Conservation (phyloP, 2,329 filamentous ascomycete species). For the Neoascochyta sp. region DNA sequence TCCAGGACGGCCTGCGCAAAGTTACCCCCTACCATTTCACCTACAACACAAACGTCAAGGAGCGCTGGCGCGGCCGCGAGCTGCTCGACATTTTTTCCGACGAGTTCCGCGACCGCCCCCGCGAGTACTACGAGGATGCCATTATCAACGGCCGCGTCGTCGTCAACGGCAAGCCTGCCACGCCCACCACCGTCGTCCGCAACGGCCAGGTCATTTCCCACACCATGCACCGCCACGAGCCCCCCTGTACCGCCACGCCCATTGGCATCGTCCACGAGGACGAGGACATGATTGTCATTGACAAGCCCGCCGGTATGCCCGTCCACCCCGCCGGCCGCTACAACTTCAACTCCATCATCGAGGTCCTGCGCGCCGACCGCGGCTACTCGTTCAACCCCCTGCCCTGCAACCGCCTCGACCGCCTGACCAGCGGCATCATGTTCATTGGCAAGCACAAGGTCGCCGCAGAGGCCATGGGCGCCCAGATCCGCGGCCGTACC, state of each 20-base stretch:
- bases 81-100: conserved; percentile 84
- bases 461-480: conserved; percentile 72
- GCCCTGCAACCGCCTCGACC: conserved; percentile 89
- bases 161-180: conserved; percentile 71
- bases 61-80: conserved; percentile 80
- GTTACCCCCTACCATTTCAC: conserved; percentile 87
- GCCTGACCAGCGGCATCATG: conserved; percentile 95
- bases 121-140: conserved; percentile 78
- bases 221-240: conserved; percentile 92
- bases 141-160: conserved; percentile 76
- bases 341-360: conserved; percentile 89
- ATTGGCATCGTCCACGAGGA: conserved; percentile 87
- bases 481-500: conserved; percentile 72
- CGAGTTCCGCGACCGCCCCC: conserved; percentile 85
- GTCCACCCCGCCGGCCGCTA: conserved; percentile 95
- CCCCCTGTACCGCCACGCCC: conserved; percentile 77
- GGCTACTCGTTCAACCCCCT: conserved; percentile 57
- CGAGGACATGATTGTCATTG: conserved; percentile 89
- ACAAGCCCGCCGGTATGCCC: conserved; percentile 91
- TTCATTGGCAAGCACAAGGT: conserved; percentile 86
- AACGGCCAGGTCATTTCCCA: conserved; percentile 93
- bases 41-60: conserved; percentile 92
- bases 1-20: conserved; percentile 78
- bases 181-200: conserved; percentile 65
- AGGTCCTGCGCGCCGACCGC: conserved; percentile 82